Evolutionary conservation across 2,329 filamentous ascomycete species (phyloP), one percentile per base, ranked within the genome.

Genomic region (Trichoderma pleuroti): DNA sequence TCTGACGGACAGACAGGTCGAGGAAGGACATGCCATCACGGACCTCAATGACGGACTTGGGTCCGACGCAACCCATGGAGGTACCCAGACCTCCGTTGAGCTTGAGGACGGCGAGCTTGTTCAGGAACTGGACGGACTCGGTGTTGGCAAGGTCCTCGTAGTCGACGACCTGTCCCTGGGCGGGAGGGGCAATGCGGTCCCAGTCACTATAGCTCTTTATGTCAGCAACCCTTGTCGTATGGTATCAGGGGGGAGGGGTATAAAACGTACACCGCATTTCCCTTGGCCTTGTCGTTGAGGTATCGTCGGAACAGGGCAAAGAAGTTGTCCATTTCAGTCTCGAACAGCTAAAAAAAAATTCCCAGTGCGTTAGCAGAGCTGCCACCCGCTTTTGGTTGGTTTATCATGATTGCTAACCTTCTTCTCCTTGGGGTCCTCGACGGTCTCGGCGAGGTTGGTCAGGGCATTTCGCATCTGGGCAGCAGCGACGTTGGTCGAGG

Each of bases 271-370:
- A 96, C 89, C 65, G 90, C 90, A 81, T 96, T 98, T 82, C 95
- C 94, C 90, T 98, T 98, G 80, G 96, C 95, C 88, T 98, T 97
- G 86, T 98, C 96, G 81, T 98, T 98, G 74, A 99, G 87, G 84
- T 98, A 99, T 84, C 96, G 91, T 80, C 96, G 92, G 91, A 99
- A 99, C 73, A 99, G 92, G 72, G 94, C 92, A 81, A 99, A 99
- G 88, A 99, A 99, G 90, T 99, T 99, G 89, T 99, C 96, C 94
- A 98, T 98, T 85, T 99, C 95, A 5, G 94, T 97, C 86, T 98
- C 95, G 83, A 98, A 98, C 75, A 97, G 90, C 93, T 93, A 76
- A 76, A 61, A 76, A 76, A 61, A 26, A 49, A 12, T 11, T n/a
- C n/a, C 12, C 30, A 36, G 5, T 30, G 49, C 32, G 70, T 75